Conservation (phyloP, 306 rosid genomes). For the Prunus dulcis region DNA sequence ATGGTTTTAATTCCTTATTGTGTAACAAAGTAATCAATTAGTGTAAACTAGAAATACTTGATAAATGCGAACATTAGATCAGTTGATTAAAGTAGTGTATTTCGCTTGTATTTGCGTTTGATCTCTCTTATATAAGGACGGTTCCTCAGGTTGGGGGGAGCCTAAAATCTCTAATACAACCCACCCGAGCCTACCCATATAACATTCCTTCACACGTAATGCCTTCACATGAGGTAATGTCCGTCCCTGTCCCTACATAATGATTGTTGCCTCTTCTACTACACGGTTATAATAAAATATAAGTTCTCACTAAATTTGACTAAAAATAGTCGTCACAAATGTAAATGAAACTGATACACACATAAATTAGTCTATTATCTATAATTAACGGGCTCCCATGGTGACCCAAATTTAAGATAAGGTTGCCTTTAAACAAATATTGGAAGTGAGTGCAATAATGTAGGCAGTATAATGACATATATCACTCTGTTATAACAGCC, state of each 20-base stretch:
- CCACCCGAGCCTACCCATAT: no score
- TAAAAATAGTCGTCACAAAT: neutral
- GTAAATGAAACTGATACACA: neutral
- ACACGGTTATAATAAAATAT: neutral
- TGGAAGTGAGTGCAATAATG: neutral
- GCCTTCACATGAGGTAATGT: no score
- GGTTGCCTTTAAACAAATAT: neutral
- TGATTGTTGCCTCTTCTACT: no score
- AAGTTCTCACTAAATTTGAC: neutral
- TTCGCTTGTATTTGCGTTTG: no score
- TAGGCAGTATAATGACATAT: neutral
- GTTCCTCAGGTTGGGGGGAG: no score
- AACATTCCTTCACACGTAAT: no score
- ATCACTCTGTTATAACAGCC: neutral
- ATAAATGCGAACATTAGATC: neutral
- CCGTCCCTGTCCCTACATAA: no score
- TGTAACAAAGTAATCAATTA: neutral
- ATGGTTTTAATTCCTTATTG: neutral
- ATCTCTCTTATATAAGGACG: no score
- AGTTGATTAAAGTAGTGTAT: no score
- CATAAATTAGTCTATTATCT: neutral
- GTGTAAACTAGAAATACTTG: neutral
- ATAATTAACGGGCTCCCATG: neutral
- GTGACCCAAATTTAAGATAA: slow-evolving; percentile 7
- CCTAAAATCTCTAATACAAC: no score